These are phyloP conservation scores for Solanum peruvianum DNA, from an alignment of 257 asterid genomes.

Conservation along the genomic window DNA sequence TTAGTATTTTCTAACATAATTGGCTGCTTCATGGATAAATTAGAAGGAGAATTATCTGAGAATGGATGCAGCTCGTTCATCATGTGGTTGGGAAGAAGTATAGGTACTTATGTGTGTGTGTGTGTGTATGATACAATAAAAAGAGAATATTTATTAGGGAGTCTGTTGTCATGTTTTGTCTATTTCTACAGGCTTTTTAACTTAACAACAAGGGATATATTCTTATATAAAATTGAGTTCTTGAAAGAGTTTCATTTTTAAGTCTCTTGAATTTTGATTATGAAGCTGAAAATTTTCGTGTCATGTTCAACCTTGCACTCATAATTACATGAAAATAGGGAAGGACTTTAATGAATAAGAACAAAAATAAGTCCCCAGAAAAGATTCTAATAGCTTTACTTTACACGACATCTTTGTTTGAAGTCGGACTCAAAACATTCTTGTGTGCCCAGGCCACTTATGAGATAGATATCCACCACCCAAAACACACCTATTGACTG, in stretches of 20 bases:
- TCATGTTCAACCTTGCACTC: slow-evolving; percentile 20
- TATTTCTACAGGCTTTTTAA: not conserved
- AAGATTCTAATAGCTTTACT: not conserved
- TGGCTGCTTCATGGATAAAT: not conserved
- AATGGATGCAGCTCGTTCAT: not conserved
- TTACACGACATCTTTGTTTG: slow-evolving; percentile 9
- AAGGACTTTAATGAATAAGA: not conserved
- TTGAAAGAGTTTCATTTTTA: too few relatives aligned
- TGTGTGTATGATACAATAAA: too few relatives aligned
- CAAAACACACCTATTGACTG: not conserved
- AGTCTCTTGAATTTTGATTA: slow-evolving; percentile 18
- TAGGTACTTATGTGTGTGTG: too few relatives aligned
- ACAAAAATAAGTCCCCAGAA: not conserved
- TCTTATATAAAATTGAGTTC: not conserved
- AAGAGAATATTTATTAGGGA: not conserved
- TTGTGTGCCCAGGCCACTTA: not conserved
- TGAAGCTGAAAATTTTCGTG: not conserved
- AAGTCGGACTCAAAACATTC: slow-evolving; percentile 25
- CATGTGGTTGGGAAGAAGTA: not conserved
- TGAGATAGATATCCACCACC: not conserved
- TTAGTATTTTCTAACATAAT: not conserved
- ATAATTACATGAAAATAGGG: slow-evolving; percentile 5
- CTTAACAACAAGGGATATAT: not conserved
- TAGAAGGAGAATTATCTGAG: not conserved
- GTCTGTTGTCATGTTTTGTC: not conserved